Evolutionary conservation across 2,329 filamentous ascomycete species (phyloP), one percentile per base, ranked within the genome.

Genomic region (Calycina herbarum): DNA sequence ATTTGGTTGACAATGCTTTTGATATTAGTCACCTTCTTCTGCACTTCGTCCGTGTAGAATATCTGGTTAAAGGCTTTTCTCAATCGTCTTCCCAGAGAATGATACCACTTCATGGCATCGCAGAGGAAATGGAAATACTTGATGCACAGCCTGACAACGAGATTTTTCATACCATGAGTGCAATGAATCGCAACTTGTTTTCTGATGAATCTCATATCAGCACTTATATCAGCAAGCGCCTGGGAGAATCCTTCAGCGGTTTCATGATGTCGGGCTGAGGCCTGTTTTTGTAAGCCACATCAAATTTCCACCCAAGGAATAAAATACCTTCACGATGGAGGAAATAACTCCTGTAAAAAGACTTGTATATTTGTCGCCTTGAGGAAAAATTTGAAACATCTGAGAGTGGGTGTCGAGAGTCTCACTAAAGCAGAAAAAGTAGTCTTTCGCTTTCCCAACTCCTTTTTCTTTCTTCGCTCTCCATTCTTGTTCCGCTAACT

Each of bases 291-390:
- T 45, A n/a, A 45, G 42, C 42, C 15, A 6, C 42, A 45, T 45
- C 15, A 17, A 17, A 7, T 45, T 6, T 20, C n/a, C 15, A 45
- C 15, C 15, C 17, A 20, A 45, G 42, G 15, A 8, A 8, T 17
- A 17, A 45, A 20, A 8, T 61, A 61, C 59, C 33, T 45, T 61
- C 27, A 61, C 40, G 13, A 61, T 24, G 2, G 59, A 61, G 13
- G 59, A 61, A 13, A 61, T 31, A 20, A 61, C 59, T 42, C 59
- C 59, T n/a, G 59, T 61, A 27, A 61, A 42, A 5, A 61, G 24
- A 38, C 2, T 11, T 5, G 38, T 61, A 13, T 61, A 61, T 33
- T 42, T 61, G 2, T 42, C 33, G 17, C 59, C 59, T 27, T 42
- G 35, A 20, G 59, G 59, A 13, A 61, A 42, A 5, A 61, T 15